Base-by-base conservation (phyloP, 257 asterid genomes). In the Anisodus tanguticus region DNA sequence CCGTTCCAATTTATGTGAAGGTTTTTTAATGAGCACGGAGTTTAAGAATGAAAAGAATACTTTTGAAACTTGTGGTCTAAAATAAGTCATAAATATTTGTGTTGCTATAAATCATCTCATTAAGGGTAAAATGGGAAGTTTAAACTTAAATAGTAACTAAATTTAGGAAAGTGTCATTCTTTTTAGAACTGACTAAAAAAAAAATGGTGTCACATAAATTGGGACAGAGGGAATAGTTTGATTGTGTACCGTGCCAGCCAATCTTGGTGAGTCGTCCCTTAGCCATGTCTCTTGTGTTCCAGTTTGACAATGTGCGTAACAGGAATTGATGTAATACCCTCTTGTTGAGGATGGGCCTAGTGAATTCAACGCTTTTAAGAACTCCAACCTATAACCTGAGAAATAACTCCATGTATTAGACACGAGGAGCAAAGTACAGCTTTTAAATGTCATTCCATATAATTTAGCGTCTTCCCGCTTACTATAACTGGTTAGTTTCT, bases 301-400 rank as follows among this genome's bases (percentile, higher is more conserved):
- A 0, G 98, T 92, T 87, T 94, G 97, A 90, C 98, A 95, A 83
- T 95, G 98, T 26, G 95, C 96, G 11, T 90, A 95, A 89, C 98
- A 95, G 8, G 97, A 91, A 83, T 95, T 95, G 87, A 95, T 91
- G 35, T 90, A 95, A 77, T 86, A 89, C 59, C 98, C 98, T 87
- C 93, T 89, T 2, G 98, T 86, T 6, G 87, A 16, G 41, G 96
- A 93, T 62, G 85, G 31, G 3, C 93, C 93, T 60, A 94, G 39
- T 83, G 83, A 91, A 17, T 76, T 35, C 83, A 95, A 37, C 8
- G 94, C 92, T 58, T 76, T 84, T 53, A 90, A 39, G 86, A 95
- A 95, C 81, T 90, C 86, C 13, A 12, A 17, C 80, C 97, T 86
- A 84, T 87, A 91, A 85, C 86, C 98, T 93, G 91, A 72, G 11